A percentile compares a stretch with the other conserved stretches of the same genome.
Evolutionary conservation across 441 rosid species (phyloP).

Genomic region (Metrosideros polymorpha): DNA sequence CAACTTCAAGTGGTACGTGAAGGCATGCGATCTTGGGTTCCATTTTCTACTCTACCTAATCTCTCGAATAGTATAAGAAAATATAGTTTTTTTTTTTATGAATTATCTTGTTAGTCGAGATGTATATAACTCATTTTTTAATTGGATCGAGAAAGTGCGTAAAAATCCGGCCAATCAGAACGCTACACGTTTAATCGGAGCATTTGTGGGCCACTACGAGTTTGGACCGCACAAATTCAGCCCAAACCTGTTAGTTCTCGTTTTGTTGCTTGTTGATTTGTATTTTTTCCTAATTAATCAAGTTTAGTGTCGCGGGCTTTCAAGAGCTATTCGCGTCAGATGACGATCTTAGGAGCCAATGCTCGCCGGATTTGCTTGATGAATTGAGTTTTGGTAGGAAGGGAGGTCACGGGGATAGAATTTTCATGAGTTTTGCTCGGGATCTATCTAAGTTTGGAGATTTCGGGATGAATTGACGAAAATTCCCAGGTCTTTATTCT

Average conservation of each 20-base stretch:
- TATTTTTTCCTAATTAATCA: neutral
- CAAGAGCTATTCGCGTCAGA: neutral
- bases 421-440: neutral
- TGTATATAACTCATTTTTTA: accelerated
- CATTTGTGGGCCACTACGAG: neutral
- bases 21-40: neutral
- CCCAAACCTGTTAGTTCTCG: neutral
- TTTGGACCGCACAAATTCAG: neutral
- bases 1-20: accelerated
- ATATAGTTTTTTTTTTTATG: too few species aligned
- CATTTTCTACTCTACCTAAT: neutral
- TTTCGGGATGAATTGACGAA: accelerated
- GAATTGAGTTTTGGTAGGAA: neutral
- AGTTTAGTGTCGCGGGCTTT: neutral
- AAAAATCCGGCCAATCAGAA: neutral
- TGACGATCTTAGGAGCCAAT: neutral
- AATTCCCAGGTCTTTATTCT: accelerated
- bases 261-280: neutral
- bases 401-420: neutral
- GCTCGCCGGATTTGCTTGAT: neutral
- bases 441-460: neutral
- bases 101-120: neutral
- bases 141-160: neutral
- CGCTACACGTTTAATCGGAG: neutral
- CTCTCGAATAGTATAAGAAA: neutral